These are phyloP conservation scores for Nakaseomyces glabratus DNA, from an alignment of 1,139 yeast species.

Conservation along the genomic window DNA sequence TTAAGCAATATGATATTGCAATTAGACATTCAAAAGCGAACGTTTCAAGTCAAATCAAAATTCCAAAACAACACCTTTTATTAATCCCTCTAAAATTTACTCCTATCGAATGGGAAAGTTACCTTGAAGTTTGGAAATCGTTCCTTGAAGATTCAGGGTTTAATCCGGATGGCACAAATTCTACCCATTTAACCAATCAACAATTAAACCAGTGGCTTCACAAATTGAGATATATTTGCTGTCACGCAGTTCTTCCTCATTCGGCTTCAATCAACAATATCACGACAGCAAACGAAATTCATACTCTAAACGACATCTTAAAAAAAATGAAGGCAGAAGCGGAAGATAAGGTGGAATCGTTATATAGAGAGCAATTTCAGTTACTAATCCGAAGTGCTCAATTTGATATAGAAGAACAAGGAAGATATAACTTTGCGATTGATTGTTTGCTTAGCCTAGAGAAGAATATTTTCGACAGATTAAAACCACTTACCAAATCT, in stretches of 20 bases:
- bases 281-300: conserved; percentile 17
- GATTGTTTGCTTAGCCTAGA: too few relatives aligned
- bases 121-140: conserved; percentile 50
- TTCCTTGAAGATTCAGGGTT: conserved; percentile 48
- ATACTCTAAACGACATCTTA: conserved; percentile 62
- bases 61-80: conserved; percentile 70
- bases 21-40: conserved; percentile 77
- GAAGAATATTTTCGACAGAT: too few relatives aligned
- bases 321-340: conserved; percentile 52
- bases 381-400: conserved; percentile 49
- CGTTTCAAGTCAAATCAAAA: conserved; percentile 64
- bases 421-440: conserved; percentile 43
- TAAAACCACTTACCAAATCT: too few relatives aligned
- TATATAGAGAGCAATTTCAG: conserved; percentile 43
- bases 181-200: conserved; percentile 32
- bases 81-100: conserved; percentile 66
- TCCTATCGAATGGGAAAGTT: conserved; percentile 75
- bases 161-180: conserved; percentile 50
- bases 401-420: conserved; percentile 31
- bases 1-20: conserved; percentile 34
- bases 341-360: conserved; percentile 38
- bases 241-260: conserved; percentile 67
- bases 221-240: conserved; percentile 67
- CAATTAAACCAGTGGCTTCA: conserved; percentile 50
- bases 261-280: conserved; percentile 10